phyloP scores from a whole-genome alignment of 768 basidiomycete genomes.

The Lactarius hatsudake region DNA sequence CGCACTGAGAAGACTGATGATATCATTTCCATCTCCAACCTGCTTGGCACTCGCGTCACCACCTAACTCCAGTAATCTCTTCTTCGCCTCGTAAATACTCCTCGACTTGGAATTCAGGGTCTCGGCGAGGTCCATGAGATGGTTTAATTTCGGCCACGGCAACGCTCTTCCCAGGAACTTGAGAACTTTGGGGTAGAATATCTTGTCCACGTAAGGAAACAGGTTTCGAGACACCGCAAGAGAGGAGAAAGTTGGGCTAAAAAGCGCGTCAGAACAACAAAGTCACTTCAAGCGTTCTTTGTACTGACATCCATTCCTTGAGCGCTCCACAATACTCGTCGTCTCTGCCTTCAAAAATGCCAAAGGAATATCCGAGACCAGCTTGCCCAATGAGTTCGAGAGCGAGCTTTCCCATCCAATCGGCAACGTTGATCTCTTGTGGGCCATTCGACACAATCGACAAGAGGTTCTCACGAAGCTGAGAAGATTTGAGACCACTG shows the following conservation, averaged over 20 bases:
- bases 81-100: constrained; percentile 40
- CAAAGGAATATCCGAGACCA: constrained; percentile 30
- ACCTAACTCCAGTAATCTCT: constrained; percentile 35
- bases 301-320: constrained; percentile 22
- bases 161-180: constrained; percentile 34
- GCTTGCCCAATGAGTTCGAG: constrained; percentile 30
- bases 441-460: background rate
- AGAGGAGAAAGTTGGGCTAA: constrained; percentile 19
- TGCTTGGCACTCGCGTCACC: constrained; percentile 36
- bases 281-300: too few relatives aligned
- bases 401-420: constrained; percentile 28
- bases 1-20: constrained; percentile 47
- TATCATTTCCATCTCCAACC: constrained; percentile 42
- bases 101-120: constrained; percentile 38
- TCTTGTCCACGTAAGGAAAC: constrained; percentile 17
- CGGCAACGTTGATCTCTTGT: constrained; percentile 24
- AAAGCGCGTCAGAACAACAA: background rate
- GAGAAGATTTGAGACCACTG: background rate
- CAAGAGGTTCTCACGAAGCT: background rate
- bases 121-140: constrained; percentile 37
- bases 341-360: constrained; percentile 1
- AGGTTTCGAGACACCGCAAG: constrained; percentile 8
- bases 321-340: constrained; percentile 8
- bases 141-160: constrained; percentile 36
- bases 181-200: constrained; percentile 30